These are phyloP conservation scores for Fusarium subglutinans DNA, from an alignment of 2,329 filamentous ascomycete species.

Conservation along the genomic window DNA sequence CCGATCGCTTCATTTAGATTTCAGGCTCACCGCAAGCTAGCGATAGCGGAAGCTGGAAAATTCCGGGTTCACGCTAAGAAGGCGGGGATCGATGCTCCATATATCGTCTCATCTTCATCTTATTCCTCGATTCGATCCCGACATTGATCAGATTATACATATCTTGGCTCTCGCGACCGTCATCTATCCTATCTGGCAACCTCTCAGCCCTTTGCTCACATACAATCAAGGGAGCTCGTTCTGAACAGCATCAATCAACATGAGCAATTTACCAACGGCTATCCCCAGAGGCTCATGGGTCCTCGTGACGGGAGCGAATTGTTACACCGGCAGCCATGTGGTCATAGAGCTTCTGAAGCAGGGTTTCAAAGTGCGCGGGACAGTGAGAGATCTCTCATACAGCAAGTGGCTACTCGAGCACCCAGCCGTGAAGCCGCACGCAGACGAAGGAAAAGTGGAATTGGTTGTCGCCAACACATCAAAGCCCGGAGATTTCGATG, in stretches of 20 bases:
- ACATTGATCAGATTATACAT: neutral
- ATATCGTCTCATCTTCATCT: conserved; percentile 1
- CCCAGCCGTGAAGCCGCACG: conserved; percentile 4
- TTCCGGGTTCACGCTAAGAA: neutral
- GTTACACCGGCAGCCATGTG: conserved; percentile 35
- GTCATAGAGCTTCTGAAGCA: conserved; percentile 30
- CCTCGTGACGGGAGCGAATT: conserved; percentile 34
- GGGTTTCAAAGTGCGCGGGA: conserved; percentile 35
- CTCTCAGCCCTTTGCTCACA: too few species aligned
- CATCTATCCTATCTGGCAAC: accelerated
- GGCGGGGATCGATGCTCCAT: neutral
- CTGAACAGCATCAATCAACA: accelerated
- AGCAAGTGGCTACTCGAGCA: conserved; percentile 33
- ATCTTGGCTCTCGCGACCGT: neutral
- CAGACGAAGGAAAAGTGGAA: conserved; percentile 15
- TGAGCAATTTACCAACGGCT: conserved; percentile 17
- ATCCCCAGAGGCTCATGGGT: conserved; percentile 36
- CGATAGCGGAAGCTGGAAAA: neutral
- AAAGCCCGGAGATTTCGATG: conserved; percentile 24
- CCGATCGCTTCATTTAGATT: conserved; percentile 2
- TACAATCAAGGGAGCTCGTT: accelerated
- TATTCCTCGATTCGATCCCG: neutral
- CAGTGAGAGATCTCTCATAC: conserved; percentile 24
- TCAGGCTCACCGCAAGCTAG: conserved; percentile 20
- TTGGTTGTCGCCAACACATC: conserved; percentile 30